Conservation (phyloP, 2,329 filamentous ascomycete species). For the Verticillium nonalfalfae region DNA sequence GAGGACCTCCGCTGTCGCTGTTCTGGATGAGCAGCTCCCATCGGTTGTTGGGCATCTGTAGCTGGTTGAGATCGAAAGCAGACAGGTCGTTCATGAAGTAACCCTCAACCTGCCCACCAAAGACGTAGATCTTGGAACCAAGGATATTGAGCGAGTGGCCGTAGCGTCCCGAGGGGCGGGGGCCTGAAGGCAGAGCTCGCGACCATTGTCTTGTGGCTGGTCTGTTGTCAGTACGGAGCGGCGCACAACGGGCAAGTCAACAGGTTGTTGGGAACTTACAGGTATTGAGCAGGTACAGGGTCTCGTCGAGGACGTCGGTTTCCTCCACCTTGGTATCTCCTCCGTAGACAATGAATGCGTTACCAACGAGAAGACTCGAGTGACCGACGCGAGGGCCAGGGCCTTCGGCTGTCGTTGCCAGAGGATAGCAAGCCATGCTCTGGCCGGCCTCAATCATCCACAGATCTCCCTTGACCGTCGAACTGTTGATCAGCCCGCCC, state of each 20-base stretch:
- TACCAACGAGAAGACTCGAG: constrained; percentile 87
- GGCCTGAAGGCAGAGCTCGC: constrained; percentile 78
- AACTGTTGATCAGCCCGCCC: constrained; percentile 91
- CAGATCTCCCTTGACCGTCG: constrained; percentile 91
- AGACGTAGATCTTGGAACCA: constrained; percentile 94
- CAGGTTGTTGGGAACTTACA: constrained; percentile 56
- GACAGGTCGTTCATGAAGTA: constrained; percentile 97
- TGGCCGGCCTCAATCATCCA: constrained; percentile 95
- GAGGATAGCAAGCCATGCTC: constrained; percentile 83
- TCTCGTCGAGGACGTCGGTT: constrained; percentile 85
- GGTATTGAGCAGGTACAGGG: constrained; percentile 92
- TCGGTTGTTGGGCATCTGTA: constrained; percentile 83
- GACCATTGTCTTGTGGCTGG: constrained; percentile 97
- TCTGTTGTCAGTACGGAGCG: background rate
- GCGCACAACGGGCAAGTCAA: constrained; percentile 1
- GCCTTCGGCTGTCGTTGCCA: constrained; percentile 87
- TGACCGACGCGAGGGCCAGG: constrained; percentile 94
- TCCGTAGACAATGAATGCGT: constrained; percentile 98
- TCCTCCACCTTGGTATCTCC: constrained; percentile 98
- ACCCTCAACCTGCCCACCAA: constrained; percentile 94
- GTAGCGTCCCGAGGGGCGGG: constrained; percentile 83
- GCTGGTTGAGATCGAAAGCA: constrained; percentile 89
- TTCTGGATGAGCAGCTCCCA: constrained; percentile 91
- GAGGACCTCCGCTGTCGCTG: constrained; percentile 54
- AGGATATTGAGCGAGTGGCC: constrained; percentile 95